phyloP scores from a whole-genome alignment of 495 filamentous ascomycete genomes.

The Sabuloglossum arenarium region DNA sequence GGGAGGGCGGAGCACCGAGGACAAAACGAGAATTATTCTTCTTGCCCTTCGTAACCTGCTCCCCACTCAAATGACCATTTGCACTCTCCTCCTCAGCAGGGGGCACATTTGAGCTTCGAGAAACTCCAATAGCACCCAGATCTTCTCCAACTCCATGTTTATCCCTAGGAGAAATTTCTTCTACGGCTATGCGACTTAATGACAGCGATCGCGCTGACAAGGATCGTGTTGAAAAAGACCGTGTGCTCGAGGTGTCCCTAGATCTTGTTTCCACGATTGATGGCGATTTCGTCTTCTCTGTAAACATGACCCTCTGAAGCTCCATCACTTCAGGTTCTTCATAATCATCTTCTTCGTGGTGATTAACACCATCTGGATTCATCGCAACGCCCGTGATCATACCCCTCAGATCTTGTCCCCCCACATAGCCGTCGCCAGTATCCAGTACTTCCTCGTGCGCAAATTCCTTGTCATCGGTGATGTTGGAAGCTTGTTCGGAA shows the following conservation, averaged over 20 bases:
- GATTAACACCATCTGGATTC: not conserved
- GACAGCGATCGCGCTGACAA: not conserved
- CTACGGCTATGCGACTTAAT: not conserved
- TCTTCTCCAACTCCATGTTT: not conserved
- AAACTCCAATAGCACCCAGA: not conserved
- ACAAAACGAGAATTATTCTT: not conserved
- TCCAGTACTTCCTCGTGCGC: not conserved
- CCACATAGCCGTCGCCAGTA: not conserved
- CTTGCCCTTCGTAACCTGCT: not conserved
- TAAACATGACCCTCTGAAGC: not conserved
- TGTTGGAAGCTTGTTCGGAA: not conserved
- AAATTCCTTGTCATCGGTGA: not conserved
- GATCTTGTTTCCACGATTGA: slow-evolving; percentile 1
- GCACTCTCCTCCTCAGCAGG: not conserved
- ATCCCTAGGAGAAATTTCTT: not conserved
- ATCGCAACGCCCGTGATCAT: not conserved
- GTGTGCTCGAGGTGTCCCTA: not conserved
- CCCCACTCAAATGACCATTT: not conserved
- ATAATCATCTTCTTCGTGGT: not conserved
- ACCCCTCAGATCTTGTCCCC: not conserved
- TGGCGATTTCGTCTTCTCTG: not conserved
- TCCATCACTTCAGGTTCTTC: slow-evolving; percentile 5
- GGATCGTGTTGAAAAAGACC: not conserved
- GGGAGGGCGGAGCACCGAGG: not conserved
- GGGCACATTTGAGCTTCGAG: not conserved